Conservation (phyloP, 371 early-diverging fungal species). For the Basidiobolus meristosporus region DNA sequence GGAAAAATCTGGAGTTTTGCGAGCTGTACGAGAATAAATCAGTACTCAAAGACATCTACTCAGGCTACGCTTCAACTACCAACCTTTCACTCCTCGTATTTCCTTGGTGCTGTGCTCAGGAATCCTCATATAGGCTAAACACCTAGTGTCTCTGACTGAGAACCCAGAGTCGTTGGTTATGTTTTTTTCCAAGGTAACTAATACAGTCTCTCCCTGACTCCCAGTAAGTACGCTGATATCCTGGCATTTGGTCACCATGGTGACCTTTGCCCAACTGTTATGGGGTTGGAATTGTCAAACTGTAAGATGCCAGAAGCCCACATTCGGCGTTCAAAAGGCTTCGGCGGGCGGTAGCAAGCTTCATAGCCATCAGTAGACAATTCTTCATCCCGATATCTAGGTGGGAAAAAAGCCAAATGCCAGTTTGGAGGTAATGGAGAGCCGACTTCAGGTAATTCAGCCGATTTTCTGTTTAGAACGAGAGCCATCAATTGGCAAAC, state of each 20-base stretch:
- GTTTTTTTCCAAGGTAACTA: conserved; percentile 42
- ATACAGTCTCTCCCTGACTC: conserved; percentile 32
- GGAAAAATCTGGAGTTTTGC: conserved; percentile 28
- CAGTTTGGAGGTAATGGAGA: conserved; percentile 43
- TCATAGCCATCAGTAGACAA: conserved; percentile 68
- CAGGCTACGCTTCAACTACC: conserved; percentile 1
- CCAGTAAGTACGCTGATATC: conserved; percentile 24
- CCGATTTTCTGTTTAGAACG: too few species aligned
- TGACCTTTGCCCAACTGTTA: conserved; percentile 36
- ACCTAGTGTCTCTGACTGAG: conserved; percentile 44
- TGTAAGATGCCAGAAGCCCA: conserved; percentile 68
- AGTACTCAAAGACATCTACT: background rate
- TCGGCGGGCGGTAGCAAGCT: conserved; percentile 48
- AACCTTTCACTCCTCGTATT: conserved; percentile 8
- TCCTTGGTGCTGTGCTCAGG: conserved; percentile 7
- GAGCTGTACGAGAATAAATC: conserved; percentile 8
- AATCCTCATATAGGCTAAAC: conserved; percentile 40
- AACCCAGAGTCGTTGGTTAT: conserved; percentile 37
- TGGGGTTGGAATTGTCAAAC: conserved; percentile 27
- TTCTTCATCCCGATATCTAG: conserved; percentile 32
- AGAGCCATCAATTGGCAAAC: too few species aligned
- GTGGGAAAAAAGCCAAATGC: conserved; percentile 64
- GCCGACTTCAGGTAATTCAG: conserved; percentile 6
- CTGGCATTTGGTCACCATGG: conserved; percentile 28
- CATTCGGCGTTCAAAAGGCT: conserved; percentile 54